Base-by-base conservation (phyloP, 345 rosid species). In the Gossypium herbaceum region DNA sequence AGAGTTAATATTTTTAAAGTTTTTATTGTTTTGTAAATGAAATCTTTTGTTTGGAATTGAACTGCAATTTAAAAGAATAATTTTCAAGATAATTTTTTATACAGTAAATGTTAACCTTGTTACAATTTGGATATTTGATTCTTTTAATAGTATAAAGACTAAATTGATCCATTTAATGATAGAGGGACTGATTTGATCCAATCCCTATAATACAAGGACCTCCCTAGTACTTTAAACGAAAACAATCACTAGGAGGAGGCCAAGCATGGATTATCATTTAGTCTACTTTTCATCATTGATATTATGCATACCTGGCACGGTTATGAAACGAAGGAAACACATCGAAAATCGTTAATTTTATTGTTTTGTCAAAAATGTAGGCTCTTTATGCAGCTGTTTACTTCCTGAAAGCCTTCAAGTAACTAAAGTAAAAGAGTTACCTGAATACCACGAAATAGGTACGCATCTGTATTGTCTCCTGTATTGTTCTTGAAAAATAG, bases 341-440 rank as follows among this genome's bases (percentile, higher is more conserved):
- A 75, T 65, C 12, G 1, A 57, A 57, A 57, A 50, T 43, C 7
- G 6, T 19, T 45, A 43, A 65, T n/a, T 71, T 76, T 24, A 4
- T 34, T 61, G 20, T n/a, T 52, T 60, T 52, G 61, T 79, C 56
- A 55, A 64, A 79, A 50, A 60, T 72, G 62, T 83, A 91, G 96
- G 96, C 76, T 72, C 89, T 52, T 58, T 91, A 44, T 91, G 93
- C 55, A 84, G 89, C 65, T 91, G 96, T 74, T 81, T 91, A 73
- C 93, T 91, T 81, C 96, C 96, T 34, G 96, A 91, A 80, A 86
- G 88, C 82, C 90, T 88, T 81, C 92, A 91, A 86, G 93, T 80
- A 57, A 89, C 90, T 19, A 75, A 86, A 29, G 92, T 89, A 44
- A 91, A 89, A 74, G 86, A 84, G 85, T 68, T 85, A 64, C 90